Evolutionary conservation across 129 eudicot species (phyloP), one percentile per base, ranked within the genome.

Genomic region (Lactuca sativa): DNA sequence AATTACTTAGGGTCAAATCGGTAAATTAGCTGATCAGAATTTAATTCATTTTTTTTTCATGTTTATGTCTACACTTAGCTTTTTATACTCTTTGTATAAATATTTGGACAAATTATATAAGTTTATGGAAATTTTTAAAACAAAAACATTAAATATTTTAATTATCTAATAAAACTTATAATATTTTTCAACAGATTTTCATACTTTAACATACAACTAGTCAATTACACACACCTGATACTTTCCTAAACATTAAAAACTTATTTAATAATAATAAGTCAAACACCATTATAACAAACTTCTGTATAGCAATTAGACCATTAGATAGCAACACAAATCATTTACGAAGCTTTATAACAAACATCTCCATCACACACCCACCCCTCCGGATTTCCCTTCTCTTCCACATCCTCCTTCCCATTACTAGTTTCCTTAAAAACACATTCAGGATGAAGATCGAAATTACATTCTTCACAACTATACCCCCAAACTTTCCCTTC

Each of bases 291-390:
- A 12, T n/a, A 62, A 33, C 44, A 34, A 40, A 14, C 0, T 2
- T 15, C 7, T 38, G 2, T 38, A 12, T 55, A 55, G 0, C 67
- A 70, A 25, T 25, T 25, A 25, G 30, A n/a, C n/a, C n/a, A n/a
- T n/a, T n/a, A n/a, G 31, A 51, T 10, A 38, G 15, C 54, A 15
- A 30, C 69, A 14, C 8, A 21, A 52, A 54, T 33, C 21, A 14
- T 11, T 40, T 49, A 72, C 25, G 64, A 13, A 76, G 81, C 88
- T 64, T 78, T 89, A 52, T 44, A 37, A 61, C 97, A 91, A 65
- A 84, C 88, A 0, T 86, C 95, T 12, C 95, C 96, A 67, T 91
- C 93, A 73, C 97, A 91, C 8, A 84, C 71, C 88, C 84, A 88
- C 7, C 90, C 97, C 5, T 83, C 90, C 8, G 60, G 32, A 3